Evolutionary conservation across 2,329 filamentous ascomycete species (phyloP), one percentile per base, ranked within the genome.

Genomic region (Colletotrichum cereale): DNA sequence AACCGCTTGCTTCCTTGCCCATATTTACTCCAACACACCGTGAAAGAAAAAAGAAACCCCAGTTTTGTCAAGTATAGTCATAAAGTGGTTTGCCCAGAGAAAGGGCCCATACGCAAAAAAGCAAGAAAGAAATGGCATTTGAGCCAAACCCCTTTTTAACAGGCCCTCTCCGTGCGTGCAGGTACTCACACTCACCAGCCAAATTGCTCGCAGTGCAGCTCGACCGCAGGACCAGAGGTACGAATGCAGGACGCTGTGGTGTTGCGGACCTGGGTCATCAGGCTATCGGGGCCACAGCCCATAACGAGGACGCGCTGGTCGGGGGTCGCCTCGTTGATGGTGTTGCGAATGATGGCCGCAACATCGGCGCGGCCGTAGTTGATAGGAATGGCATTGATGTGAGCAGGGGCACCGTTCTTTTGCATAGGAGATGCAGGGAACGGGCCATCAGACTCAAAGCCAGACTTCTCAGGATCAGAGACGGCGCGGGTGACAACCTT

Each of bases 131-230:
- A 3, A 52, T 42, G 3, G 3, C 24, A 24, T n/a, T n/a, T 31
- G 21, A 7, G 26, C n/a, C n/a, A 16, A 26, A 2, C 2, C 11
- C 6, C 38, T 4, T 16, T 26, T 34, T n/a, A 34, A n/a, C 10
- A 64, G 12, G 24, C 31, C 6, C 16, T 48, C 29, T 42, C 24
- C 12, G 8, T 10, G 44, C 31, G 61, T 21, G 24, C 16, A 6
- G 5, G 24, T 42, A 3, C 21, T 8, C 24, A 11, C 10, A 42
- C 31, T 77, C 73, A 84, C 83, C 83, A 85, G 6, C 80, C 83
- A 76, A 86, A 86, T 53, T 83, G 78, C 77, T 87, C 86, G 63
- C 83, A 84, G 77, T 87, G 85, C 18, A 87, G 77, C 73, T 86
- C 85, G 4, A 87, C 77, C 34, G 81, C 81, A 2, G 85, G 83